Evolutionary conservation across 495 filamentous ascomycete species (phyloP).

Genomic region (Penicillium coffeae): DNA sequence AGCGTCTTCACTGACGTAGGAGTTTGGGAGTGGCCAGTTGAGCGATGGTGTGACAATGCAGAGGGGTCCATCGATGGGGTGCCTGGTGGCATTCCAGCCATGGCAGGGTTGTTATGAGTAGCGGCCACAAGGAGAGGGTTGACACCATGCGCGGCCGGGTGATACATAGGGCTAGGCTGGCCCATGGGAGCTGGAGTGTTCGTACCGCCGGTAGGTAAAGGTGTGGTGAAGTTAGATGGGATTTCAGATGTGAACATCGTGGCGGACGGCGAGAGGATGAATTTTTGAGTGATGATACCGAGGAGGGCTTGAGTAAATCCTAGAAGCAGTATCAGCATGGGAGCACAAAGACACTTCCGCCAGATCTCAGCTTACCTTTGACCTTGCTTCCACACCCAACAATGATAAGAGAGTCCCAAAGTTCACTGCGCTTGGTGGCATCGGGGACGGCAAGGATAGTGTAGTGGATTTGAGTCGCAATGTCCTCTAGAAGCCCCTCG

Average conservation of each 20-base stretch:
- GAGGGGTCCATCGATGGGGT: conserved; percentile 37
- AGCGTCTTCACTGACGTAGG: conserved; percentile 79
- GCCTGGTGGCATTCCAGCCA: conserved; percentile 25
- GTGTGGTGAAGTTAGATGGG: conserved; percentile 84
- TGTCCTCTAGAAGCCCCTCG: conserved; percentile 67
- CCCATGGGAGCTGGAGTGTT: conserved; percentile 77
- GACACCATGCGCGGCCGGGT: conserved; percentile 57
- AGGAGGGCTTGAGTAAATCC: conserved; percentile 85
- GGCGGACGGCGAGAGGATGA: conserved; percentile 84
- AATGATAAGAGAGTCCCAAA: conserved; percentile 88
- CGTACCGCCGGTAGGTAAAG: conserved; percentile 83
- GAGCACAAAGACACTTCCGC: not conserved
- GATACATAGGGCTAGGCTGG: conserved; percentile 36
- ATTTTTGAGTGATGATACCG: conserved; percentile 71
- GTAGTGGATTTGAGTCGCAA: conserved; percentile 78
- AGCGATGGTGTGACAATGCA: conserved; percentile 43
- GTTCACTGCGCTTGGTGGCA: conserved; percentile 69
- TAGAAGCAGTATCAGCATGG: conserved; percentile 20
- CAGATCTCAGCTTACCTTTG: conserved; percentile 50
- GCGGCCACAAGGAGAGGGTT: conserved; percentile 92
- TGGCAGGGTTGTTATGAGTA: conserved; percentile 63
- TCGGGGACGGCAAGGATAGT: conserved; percentile 76
- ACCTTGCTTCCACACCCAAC: conserved; percentile 85
- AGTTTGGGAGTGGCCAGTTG: conserved; percentile 80
- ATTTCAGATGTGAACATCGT: conserved; percentile 97